Evolutionary conservation across 345 rosid genomes (phyloP).

Genomic region (Reutealis trisperma): DNA sequence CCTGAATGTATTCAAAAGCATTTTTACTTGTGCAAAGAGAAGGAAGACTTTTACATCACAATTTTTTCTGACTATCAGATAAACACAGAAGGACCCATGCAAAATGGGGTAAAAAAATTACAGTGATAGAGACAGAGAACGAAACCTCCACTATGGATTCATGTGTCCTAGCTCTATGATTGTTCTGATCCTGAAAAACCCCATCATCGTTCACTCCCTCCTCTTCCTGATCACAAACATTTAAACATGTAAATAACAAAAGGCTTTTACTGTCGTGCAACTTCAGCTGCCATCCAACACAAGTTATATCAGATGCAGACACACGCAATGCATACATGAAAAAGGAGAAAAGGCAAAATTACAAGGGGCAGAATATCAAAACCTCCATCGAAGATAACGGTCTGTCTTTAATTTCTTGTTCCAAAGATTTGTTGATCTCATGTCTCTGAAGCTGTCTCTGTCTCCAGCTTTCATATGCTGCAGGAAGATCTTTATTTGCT

Average conservation of each 20-base stretch:
- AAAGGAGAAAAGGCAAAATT: neutral
- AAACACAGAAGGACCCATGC: neutral
- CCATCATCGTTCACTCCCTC: slow-evolving; percentile 32
- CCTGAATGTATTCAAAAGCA: slow-evolving; percentile 24
- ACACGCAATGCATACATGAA: neutral
- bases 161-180: slow-evolving; percentile 7
- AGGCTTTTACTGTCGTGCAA: neutral
- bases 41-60: neutral
- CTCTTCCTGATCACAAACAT: slow-evolving; percentile 35
- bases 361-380: slow-evolving; percentile 13
- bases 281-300: slow-evolving; percentile 1
- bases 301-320: neutral
- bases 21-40: neutral
- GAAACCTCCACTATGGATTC: slow-evolving; percentile 24
- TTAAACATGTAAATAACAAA: slow-evolving; percentile 1
- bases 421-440: slow-evolving; percentile 52
- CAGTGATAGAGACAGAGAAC: neutral
- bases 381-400: slow-evolving; percentile 52
- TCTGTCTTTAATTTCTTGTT: slow-evolving; percentile 58
- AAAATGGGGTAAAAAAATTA: neutral
- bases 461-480: slow-evolving; percentile 71
- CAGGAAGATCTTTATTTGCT: slow-evolving; percentile 68
- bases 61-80: neutral
- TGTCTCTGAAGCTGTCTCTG: slow-evolving; percentile 48
- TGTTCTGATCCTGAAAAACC: slow-evolving; percentile 31